Base-by-base conservation (phyloP, 805 yeast species). In the Metschnikowia noctiluminum region DNA sequence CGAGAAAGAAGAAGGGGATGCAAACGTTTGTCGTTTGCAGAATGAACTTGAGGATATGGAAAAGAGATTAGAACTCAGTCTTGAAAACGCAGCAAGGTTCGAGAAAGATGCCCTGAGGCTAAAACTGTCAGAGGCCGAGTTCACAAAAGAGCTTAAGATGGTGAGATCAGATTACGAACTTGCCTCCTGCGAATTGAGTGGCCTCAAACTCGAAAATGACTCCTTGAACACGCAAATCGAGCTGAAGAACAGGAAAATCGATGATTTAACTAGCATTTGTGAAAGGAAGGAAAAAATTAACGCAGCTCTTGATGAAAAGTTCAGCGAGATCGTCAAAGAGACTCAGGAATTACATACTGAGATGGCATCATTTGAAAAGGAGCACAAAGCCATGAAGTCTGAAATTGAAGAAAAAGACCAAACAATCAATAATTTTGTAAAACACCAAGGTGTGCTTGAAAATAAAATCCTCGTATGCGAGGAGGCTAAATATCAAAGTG, bases 281-380 rank as follows among this genome's bases (percentile, higher is more conserved):
- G 49, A 49, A 30, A 65, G 62, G 31, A 61, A 60, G 38, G 63
- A 58, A 21, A 53, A 51, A 2, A 54, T 57, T n/a, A 53, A 55
- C 32, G 51, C 44, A n/a, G 61, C 59, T 31, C 51, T 63, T 6
- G 57, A 58, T 37, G 42, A 50, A 14, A 58, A 52, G 16, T 49
- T 54, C 31, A 42, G 38, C 27, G 50, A 46, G 6, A 38, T 54
- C 44, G 43, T 54, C 41, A 48, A 51, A 27, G 61, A 60, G 36
- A 54, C 57, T 10, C 47, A 50, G 14, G 48, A 40, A 4, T 49
- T 62, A 27, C 51, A 49, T 31, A 46, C 40, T 31, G 59, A 55
- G 34, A 55, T 59, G 48, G 54, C 52, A 9, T 43, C 48, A n/a
- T 43, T 54, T 35, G 61, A 57, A 16, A 46, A 47, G 8, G 56